phyloP scores from a whole-genome alignment of 2,329 filamentous ascomycete species.

The Sclerotinia subarctica region DNA sequence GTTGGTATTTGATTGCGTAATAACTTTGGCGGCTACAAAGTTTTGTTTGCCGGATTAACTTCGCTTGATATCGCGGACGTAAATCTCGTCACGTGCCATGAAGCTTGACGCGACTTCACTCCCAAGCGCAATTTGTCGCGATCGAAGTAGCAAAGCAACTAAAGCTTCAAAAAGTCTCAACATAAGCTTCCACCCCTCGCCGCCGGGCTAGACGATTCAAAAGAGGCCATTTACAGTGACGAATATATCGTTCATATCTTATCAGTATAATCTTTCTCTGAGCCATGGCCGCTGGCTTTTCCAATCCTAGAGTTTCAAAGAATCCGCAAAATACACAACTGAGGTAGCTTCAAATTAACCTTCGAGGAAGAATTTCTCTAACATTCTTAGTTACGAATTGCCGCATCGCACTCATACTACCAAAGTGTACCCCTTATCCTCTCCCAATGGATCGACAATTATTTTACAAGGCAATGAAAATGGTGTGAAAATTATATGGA shows the following conservation, averaged over 20 bases:
- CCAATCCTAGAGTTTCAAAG: conserved; percentile 31
- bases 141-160: not conserved
- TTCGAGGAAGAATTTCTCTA: not conserved
- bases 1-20: not conserved
- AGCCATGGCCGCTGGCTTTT: conserved; percentile 27
- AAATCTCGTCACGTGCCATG: not conserved
- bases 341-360: conserved; percentile 25
- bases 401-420: conserved; percentile 56
- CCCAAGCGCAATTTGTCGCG: conserved; percentile 10
- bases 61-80: not conserved
- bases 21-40: not conserved
- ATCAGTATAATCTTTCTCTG: not conserved
- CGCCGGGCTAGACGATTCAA: no score
- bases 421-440: conserved; percentile 59
- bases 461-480: conserved; percentile 62
- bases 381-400: conserved; percentile 52
- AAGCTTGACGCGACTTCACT: not conserved
- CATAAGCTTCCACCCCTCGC: not conserved
- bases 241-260: not conserved
- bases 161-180: not conserved
- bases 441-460: conserved; percentile 61
- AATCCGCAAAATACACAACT: conserved; percentile 34
- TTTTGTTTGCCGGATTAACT: no score
- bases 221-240: not conserved
- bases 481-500: conserved; percentile 60